phyloP scores from a whole-genome alignment of 1,284 basidiomycete species.

The Cutaneotrichosporon mucoides region DNA sequence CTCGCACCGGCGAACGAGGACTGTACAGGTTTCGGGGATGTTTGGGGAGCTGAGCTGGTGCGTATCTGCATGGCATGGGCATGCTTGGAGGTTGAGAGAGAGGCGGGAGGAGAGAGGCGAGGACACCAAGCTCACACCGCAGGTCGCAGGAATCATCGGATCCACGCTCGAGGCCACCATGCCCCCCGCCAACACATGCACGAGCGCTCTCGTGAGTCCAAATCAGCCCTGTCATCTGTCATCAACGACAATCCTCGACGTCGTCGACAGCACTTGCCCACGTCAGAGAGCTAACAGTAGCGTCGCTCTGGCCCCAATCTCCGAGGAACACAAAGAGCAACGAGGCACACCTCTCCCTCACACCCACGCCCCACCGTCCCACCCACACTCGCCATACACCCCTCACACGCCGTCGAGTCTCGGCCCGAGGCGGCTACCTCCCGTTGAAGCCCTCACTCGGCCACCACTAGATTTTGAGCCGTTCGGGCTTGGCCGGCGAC shows the following conservation, averaged over 20 bases:
- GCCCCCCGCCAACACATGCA: background rate
- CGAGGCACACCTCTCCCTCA: background rate
- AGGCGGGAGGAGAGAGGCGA: background rate
- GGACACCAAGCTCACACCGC: background rate
- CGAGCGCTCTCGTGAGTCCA: background rate
- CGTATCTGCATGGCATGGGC: background rate
- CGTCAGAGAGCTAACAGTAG: background rate
- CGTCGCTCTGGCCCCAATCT: background rate
- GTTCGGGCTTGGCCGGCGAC: background rate
- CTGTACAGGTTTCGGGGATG: background rate
- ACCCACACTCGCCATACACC: background rate
- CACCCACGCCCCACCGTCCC: background rate
- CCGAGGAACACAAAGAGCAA: background rate
- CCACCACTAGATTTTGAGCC: background rate
- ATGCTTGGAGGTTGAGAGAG: background rate
- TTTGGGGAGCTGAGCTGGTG: constrained; percentile 1
- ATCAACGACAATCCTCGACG: no score
- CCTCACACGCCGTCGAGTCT: background rate
- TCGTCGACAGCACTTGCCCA: no score
- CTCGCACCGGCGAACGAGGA: background rate
- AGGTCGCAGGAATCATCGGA: background rate
- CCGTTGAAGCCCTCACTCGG: background rate
- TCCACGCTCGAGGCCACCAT: background rate
- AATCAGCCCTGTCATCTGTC: no score
- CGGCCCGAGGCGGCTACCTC: background rate